These are phyloP conservation scores for Leccinum variicolor DNA, from an alignment of 768 basidiomycete species.

Conservation along the genomic window DNA sequence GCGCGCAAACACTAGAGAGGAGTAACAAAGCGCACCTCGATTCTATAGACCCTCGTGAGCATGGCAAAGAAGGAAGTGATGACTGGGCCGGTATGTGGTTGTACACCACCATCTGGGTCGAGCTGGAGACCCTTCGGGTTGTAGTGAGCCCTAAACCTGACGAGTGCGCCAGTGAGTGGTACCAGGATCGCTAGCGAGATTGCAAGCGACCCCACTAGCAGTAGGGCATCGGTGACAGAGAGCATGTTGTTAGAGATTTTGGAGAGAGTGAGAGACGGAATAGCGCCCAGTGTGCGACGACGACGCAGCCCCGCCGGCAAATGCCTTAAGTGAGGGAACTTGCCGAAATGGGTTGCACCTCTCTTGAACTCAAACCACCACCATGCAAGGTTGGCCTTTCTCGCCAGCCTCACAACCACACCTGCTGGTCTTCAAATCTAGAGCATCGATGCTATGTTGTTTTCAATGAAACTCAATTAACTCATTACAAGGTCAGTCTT, in stretches of 20 bases:
- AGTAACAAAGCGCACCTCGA: conserved; percentile 54
- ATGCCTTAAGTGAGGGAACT: conserved; percentile 22
- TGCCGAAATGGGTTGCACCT: conserved; percentile 16
- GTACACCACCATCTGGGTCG: conserved; percentile 71
- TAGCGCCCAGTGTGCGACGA: too few species aligned
- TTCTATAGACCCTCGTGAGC: conserved; percentile 62
- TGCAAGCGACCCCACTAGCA: conserved; percentile 43
- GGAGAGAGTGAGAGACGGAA: background rate
- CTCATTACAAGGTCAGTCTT: background rate
- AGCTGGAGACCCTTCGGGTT: conserved; percentile 82
- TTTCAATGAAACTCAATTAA: background rate
- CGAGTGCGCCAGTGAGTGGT: conserved; percentile 63
- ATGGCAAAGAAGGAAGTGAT: conserved; percentile 73
- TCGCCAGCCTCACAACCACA: background rate
- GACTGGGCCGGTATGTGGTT: conserved; percentile 76
- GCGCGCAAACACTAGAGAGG: background rate
- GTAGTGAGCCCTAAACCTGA: conserved; percentile 80
- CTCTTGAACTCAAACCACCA: conserved; percentile 33
- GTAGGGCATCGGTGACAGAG: conserved; percentile 36
- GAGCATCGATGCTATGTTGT: background rate
- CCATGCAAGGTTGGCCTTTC: conserved; percentile 12
- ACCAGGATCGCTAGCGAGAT: conserved; percentile 57
- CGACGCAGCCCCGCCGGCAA: conserved; percentile 26
- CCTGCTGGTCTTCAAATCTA: background rate
- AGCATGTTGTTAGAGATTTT: conserved; percentile 27